Base-by-base conservation (phyloP, 2,329 filamentous ascomycete genomes). In the Fusarium virguliforme region DNA sequence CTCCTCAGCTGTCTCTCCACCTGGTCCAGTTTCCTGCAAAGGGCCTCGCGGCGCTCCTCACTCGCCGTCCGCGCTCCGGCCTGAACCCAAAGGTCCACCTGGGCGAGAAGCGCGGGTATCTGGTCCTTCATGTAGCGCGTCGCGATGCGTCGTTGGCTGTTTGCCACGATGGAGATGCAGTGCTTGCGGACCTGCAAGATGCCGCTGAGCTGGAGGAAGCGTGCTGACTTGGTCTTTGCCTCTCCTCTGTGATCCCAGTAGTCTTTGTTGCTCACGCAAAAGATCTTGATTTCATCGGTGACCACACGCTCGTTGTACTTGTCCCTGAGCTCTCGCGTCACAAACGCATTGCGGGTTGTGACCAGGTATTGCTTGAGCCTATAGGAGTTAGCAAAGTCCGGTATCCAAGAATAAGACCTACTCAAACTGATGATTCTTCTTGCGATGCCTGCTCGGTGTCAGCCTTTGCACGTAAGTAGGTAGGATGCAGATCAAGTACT, bases 81-180 rank as follows among this genome's bases (percentile, higher is more conserved):
- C 56, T 83, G 75, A 1, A 85, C 78, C 85, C 84, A 87, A 0
- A 86, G 77, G 6, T 80, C 75, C 1, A 84, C 63, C 1, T 82
- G 79, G 18, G 78, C 79, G 1, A 86, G 67, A 3, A 86, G 73
- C 0, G 79, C 80, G 1, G 83, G 81, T 12, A 86, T 80, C 13
- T 83, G 75, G 28, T 83, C 74, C 2, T 75, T 68, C 55, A 86
- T 82, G 58, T 83, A 86, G 7, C 74, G 71, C 6, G 26, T 78
- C 0, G 81, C 81, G 4, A 77, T 75, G 2, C 75, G 76, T 26
- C 80, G 77, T 66, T 84, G 84, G 43, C 79, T 82, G 2, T 84
- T 76, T 5, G 81, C 82, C 2, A 86, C 81, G 7, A 86, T 81
- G 2, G 80, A 78, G 54, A 85, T 81, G 74, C 84, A 86, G 65